These are phyloP conservation scores for Corchorus capsularis DNA, from an alignment of 345 rosid species.

Conservation along the genomic window DNA sequence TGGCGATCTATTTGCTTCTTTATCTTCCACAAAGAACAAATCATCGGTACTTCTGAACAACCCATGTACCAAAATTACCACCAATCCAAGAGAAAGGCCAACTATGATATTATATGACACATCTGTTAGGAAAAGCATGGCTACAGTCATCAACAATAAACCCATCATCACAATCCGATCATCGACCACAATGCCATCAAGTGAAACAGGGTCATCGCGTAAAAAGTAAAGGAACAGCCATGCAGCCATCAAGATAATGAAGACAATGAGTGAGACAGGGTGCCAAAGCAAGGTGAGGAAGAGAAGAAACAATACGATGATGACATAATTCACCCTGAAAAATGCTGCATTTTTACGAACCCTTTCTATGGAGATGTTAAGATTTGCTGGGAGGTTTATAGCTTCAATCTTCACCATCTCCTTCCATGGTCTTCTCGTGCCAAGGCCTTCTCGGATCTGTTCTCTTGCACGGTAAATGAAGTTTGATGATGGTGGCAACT, in stretches of 20 bases:
- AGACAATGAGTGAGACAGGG: conserved; percentile 49
- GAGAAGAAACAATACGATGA: conserved; percentile 37
- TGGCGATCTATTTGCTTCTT: conserved; percentile 26
- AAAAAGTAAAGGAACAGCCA: conserved; percentile 63
- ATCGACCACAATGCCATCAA: conserved; percentile 40
- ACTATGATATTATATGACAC: conserved; percentile 37
- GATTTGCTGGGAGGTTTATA: conserved; percentile 40
- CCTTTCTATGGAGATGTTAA: conserved; percentile 33
- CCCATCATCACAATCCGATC: conserved; percentile 40
- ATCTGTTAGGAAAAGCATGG: conserved; percentile 40
- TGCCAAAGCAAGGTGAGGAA: conserved; percentile 60
- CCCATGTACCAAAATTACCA: conserved; percentile 49
- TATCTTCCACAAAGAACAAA: conserved; percentile 37
- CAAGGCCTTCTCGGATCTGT: conserved; percentile 39
- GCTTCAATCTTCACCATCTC: conserved; percentile 48
- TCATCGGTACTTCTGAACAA: conserved; percentile 43
- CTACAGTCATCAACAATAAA: conserved; percentile 40
- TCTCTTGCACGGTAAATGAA: conserved; percentile 38
- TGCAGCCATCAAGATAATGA: conserved; percentile 40
- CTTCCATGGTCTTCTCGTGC: conserved; percentile 54
- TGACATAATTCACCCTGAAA: conserved; percentile 52
- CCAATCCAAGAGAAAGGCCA: conserved; percentile 44
- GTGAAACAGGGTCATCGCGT: conserved; percentile 42
- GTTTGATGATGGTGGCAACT: conserved; percentile 25
- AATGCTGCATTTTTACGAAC: conserved; percentile 36